Percentiles rank a stretch among this genome's conserved stretches.
Conservation (phyloP, 306 rosid species). For the Medicago truncatula region MtrunA17r5.0-ANR NC_053042.1:41359001-41359500, state of each 20-base stretch:
- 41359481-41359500: not conserved
- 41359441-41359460: slow-evolving; percentile 5
- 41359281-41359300: not conserved
- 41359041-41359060: no score
- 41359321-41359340: not conserved
- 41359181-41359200: no score
- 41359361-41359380: not conserved
- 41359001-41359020: no score
- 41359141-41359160: no score
- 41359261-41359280: not conserved
- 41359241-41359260: not conserved
- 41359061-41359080: no score
- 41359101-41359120: no score
- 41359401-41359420: slow-evolving; percentile 9
- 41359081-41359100: no score
- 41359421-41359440: not conserved
- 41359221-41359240: no score
- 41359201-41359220: no score
- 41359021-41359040: no score
- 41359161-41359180: no score
- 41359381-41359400: not conserved
- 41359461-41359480: not conserved
- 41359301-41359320: not conserved
- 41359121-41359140: no score
- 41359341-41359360: not conserved